phyloP scores from a whole-genome alignment of 352 stramenopile species.

The Phytophthora constricta region DNA sequence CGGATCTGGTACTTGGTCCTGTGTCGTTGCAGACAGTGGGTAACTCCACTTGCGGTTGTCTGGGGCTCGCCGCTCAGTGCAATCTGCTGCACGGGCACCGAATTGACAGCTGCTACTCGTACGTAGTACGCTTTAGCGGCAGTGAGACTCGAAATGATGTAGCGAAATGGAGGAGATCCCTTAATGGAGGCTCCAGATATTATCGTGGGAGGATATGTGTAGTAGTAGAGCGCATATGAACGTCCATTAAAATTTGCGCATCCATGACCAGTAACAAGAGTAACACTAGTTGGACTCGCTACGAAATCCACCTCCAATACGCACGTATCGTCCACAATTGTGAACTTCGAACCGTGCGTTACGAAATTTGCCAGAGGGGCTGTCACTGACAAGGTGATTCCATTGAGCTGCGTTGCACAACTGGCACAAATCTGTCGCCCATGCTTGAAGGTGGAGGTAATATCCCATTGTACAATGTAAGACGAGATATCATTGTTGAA shows the following conservation, averaged over 20 bases:
- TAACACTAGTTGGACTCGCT: constrained; percentile 27
- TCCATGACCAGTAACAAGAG: constrained; percentile 22
- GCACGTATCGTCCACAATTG: constrained; percentile 58
- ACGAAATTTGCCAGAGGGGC: constrained; percentile 21
- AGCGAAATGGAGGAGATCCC: constrained; percentile 83
- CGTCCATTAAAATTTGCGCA: constrained; percentile 59
- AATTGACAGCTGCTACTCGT: constrained; percentile 92
- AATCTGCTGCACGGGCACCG: constrained; percentile 87
- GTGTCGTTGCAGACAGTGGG: constrained; percentile 70
- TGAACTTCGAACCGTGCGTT: constrained; percentile 46
- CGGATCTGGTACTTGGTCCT: constrained; percentile 87
- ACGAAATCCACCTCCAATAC: constrained; percentile 42
- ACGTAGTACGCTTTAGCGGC: constrained; percentile 88
- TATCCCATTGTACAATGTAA: constrained; percentile 93
- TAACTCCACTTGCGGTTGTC: constrained; percentile 95
- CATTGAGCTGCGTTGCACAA: constrained; percentile 56
- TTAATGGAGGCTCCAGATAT: constrained; percentile 67
- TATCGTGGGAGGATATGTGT: constrained; percentile 53
- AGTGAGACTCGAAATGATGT: constrained; percentile 76
- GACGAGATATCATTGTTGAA: constrained; percentile 88
- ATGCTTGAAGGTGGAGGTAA: constrained; percentile 68
- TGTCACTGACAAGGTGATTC: constrained; percentile 45
- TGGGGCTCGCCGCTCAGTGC: constrained; percentile 75
- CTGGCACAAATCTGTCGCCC: constrained; percentile 51
- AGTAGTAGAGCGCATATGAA: constrained; percentile 67